phyloP scores from a whole-genome alignment of 306 rosid genomes.

The Casuarina cunninghamiana region DNA sequence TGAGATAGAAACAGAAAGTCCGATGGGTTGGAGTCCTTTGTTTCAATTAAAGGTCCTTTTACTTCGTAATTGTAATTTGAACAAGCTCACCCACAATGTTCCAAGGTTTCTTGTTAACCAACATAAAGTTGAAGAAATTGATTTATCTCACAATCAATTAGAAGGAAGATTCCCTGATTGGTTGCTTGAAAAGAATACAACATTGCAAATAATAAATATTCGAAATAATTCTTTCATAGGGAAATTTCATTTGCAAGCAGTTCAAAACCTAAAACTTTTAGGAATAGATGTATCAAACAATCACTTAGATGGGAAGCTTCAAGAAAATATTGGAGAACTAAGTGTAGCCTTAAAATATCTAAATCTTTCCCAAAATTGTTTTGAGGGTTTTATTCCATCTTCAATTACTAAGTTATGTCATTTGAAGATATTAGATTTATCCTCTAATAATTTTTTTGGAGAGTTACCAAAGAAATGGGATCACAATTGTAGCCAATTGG shows the following conservation, averaged over 20 bases:
- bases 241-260: not conserved
- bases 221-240: not conserved
- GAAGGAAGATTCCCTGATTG: not conserved
- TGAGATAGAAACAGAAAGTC: conserved; percentile 19
- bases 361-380: not conserved
- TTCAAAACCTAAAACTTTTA: fast-evolving
- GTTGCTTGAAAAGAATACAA: conserved; percentile 8
- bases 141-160: conserved; percentile 3
- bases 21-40: not conserved
- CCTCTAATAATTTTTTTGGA: conserved; percentile 3
- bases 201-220: not conserved
- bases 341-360: not conserved
- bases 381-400: conserved; percentile 7
- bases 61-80: not conserved
- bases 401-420: not conserved
- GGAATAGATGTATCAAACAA: not conserved
- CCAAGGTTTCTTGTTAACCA: conserved; percentile 13
- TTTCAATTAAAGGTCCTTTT: conserved; percentile 18
- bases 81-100: not conserved
- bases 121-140: not conserved
- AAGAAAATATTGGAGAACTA: not conserved
- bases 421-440: not conserved
- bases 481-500: too few species aligned
- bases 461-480: not conserved
- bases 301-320: not conserved